These are phyloP conservation scores for Pseudotsuga menziesii DNA, from an alignment of 75 land plant genomes.

Conservation along the genomic window DNA sequence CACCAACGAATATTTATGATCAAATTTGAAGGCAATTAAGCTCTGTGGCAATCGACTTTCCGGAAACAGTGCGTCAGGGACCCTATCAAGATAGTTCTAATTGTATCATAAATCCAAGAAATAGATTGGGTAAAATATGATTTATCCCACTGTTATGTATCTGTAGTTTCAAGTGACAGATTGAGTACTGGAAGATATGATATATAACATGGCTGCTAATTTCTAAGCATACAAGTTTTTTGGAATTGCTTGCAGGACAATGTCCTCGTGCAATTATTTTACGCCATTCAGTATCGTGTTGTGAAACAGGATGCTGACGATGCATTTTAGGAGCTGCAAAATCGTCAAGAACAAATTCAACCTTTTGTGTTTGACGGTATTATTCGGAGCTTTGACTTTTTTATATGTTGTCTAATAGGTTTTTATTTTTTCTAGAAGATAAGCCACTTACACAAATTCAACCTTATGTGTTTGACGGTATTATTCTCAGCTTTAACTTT, in stretches of 20 bases:
- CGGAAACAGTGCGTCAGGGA: background rate
- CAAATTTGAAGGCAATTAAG: background rate
- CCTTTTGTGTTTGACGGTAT: constrained; percentile 98
- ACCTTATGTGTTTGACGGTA: no score
- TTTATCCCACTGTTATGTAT: background rate
- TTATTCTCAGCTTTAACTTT: no score
- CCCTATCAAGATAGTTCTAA: background rate
- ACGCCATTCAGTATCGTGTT: constrained; percentile 86
- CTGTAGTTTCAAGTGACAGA: no score
- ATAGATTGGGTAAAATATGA: background rate
- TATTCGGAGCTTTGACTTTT: background rate
- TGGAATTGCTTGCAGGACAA: constrained; percentile 65
- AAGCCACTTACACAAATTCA: no score
- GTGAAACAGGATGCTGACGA: constrained; percentile 88
- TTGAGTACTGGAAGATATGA: background rate
- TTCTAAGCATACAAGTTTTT: background rate
- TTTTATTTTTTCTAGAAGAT: constrained; percentile 5
- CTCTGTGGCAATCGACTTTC: background rate
- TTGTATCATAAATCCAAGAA: background rate
- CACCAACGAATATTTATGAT: background rate
- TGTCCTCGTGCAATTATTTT: constrained; percentile 86
- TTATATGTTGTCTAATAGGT: background rate
- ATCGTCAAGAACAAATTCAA: constrained; percentile 87
- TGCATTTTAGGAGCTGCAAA: constrained; percentile 95
- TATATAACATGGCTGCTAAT: background rate